A percentile compares a stretch with the other conserved stretches of the same genome.
These are phyloP conservation scores for Hygrophorus pudorinus DNA, from an alignment of 768 basidiomycete genomes.

Conservation along the genomic window DNA sequence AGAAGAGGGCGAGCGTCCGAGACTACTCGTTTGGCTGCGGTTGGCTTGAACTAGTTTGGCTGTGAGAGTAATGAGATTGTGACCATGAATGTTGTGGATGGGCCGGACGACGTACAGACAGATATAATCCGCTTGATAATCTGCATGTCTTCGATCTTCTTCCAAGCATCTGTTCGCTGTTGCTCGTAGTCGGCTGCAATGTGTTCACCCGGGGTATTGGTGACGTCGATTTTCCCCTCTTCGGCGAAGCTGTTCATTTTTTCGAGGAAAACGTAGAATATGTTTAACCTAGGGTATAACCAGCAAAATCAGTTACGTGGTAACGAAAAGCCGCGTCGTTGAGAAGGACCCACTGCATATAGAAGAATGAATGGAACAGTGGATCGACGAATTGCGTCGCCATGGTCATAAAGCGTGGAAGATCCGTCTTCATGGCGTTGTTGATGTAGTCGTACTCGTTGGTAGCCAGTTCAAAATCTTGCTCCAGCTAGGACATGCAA, in stretches of 20 bases:
- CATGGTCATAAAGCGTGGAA: conserved; percentile 87
- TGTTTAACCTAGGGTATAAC: conserved; percentile 56
- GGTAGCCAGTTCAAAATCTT: conserved; percentile 89
- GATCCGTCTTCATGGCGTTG: conserved; percentile 78
- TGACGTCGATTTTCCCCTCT: conserved; percentile 63
- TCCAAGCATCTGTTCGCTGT: conserved; percentile 76
- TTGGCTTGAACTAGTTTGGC: conserved; percentile 57
- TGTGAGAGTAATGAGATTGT: conserved; percentile 15
- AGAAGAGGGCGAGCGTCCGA: conserved; percentile 24
- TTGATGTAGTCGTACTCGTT: conserved; percentile 95
- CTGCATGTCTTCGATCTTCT: conserved; percentile 64
- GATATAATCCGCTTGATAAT: conserved; percentile 81
- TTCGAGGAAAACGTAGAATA: conserved; percentile 90
- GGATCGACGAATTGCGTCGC: conserved; percentile 90
- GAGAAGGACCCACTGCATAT: conserved; percentile 76
- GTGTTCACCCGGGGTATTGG: conserved; percentile 54
- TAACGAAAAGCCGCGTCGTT: neutral
- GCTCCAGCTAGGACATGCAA: conserved; percentile 58
- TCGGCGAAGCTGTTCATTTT: conserved; percentile 84
- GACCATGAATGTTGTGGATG: too few relatives aligned
- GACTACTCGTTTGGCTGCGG: conserved; percentile 22
- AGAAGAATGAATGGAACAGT: conserved; percentile 97
- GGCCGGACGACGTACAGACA: conserved; percentile 49
- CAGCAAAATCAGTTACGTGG: neutral
- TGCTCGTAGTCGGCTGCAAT: conserved; percentile 71